A percentile compares a stretch with the other conserved stretches of the same genome.
phyloP scores from a whole-genome alignment of 345 rosid species.

The Geranium brycei region DNA sequence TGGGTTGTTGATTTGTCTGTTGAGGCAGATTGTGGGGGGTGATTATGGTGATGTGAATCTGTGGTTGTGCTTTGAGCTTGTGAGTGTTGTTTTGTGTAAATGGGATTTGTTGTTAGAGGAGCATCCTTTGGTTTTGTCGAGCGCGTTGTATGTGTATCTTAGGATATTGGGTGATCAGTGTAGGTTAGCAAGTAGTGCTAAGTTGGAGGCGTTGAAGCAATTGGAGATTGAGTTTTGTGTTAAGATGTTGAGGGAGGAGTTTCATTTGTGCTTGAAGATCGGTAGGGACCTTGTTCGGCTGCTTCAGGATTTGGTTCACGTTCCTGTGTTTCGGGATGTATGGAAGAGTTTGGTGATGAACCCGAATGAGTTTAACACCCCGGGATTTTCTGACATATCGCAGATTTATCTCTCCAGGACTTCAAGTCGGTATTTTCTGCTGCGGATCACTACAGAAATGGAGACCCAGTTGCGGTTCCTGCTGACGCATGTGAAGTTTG shows the following conservation, averaged over 20 bases:
- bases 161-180: slow-evolving; percentile 64
- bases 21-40: slow-evolving; percentile 58
- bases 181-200: slow-evolving; percentile 19
- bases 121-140: slow-evolving; percentile 36
- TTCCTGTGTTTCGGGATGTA: slow-evolving; percentile 43
- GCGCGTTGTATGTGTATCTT: slow-evolving; percentile 56
- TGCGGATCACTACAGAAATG: slow-evolving; percentile 54
- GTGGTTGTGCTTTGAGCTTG: slow-evolving; percentile 68
- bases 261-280: slow-evolving; percentile 43
- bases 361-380: slow-evolving; percentile 27
- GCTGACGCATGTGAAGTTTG: slow-evolving; percentile 58
- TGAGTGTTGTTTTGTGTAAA: slow-evolving; percentile 28
- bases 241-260: slow-evolving; percentile 61
- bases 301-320: slow-evolving; percentile 65
- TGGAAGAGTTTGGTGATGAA: slow-evolving; percentile 51
- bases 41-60: slow-evolving; percentile 57
- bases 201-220: slow-evolving; percentile 32
- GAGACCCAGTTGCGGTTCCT: slow-evolving; percentile 63
- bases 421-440: slow-evolving; percentile 50
- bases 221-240: slow-evolving; percentile 60
- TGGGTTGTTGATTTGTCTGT: slow-evolving; percentile 34
- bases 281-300: slow-evolving; percentile 69
- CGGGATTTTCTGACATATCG: slow-evolving; percentile 32
- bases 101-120: slow-evolving; percentile 53
- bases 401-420: slow-evolving; percentile 44